Percentiles rank a stretch among this genome's conserved stretches.
These are phyloP conservation scores for Collariella sp. DNA, from an alignment of 495 filamentous ascomycete species.

Conservation along the genomic window DNA sequence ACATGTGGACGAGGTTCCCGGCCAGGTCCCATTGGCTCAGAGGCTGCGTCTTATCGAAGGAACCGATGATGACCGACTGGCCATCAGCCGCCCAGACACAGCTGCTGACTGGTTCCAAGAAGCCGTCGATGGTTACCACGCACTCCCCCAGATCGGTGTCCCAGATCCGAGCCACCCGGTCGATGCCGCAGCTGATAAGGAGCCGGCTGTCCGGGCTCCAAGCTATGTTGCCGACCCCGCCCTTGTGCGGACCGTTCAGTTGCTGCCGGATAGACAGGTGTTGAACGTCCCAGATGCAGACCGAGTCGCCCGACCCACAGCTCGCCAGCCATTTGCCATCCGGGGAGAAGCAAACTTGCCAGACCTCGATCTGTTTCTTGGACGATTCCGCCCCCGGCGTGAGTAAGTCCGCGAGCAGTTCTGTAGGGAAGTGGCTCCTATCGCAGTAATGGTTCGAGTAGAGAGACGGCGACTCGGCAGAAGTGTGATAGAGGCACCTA, in stretches of 20 bases:
- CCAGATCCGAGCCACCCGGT: slow-evolving; percentile 71
- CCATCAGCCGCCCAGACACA: slow-evolving; percentile 80
- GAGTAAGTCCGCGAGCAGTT: slow-evolving; percentile 53
- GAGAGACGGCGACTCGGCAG: slow-evolving; percentile 65
- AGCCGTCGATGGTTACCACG: slow-evolving; percentile 55
- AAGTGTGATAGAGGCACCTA: slow-evolving; percentile 83
- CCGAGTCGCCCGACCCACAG: slow-evolving; percentile 61
- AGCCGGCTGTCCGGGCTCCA: slow-evolving; percentile 91
- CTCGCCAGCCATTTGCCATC: slow-evolving; percentile 79
- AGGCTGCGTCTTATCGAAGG: slow-evolving; percentile 57
- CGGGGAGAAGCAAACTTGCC: slow-evolving; percentile 82
- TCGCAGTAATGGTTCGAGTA: slow-evolving; percentile 86
- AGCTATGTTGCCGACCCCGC: slow-evolving; percentile 59
- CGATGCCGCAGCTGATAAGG: slow-evolving; percentile 71
- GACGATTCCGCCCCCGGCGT: slow-evolving; percentile 14
- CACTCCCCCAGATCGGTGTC: slow-evolving; percentile 60
- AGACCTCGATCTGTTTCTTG: slow-evolving; percentile 77
- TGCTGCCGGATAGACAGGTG: slow-evolving; percentile 57
- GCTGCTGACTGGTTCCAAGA: slow-evolving; percentile 72
- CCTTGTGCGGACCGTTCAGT: slow-evolving; percentile 54
- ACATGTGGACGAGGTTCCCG: slow-evolving; percentile 48
- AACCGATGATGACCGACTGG: slow-evolving; percentile 69
- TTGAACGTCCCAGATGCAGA: slow-evolving; percentile 75
- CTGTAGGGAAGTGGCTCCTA: slow-evolving; percentile 65
- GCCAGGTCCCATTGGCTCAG: slow-evolving; percentile 61